Conservation (phyloP, 2,329 filamentous ascomycete genomes). For the Zarea fungicola region DNA sequence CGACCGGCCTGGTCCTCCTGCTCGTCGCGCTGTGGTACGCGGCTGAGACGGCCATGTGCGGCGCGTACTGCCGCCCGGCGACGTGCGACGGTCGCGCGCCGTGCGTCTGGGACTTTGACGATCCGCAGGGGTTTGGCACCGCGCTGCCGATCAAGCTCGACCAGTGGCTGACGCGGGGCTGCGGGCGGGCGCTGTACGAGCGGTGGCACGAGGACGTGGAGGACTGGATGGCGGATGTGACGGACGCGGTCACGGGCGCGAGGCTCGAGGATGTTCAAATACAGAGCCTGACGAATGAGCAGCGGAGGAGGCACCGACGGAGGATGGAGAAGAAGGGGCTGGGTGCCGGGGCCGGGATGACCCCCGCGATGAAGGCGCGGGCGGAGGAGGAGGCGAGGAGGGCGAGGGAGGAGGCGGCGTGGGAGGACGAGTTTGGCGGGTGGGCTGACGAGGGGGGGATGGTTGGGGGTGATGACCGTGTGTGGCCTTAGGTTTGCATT, state of each 20-base stretch:
- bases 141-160: constrained; percentile 59
- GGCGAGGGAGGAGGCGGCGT: constrained; percentile 42
- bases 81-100: constrained; percentile 39
- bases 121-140: constrained; percentile 53
- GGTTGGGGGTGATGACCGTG: constrained; percentile 29
- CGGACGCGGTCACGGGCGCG: constrained; percentile 40
- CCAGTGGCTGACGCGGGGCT: constrained; percentile 53
- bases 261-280: constrained; percentile 41
- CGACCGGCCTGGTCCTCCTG: constrained; percentile 41
- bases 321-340: constrained; percentile 46
- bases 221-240: constrained; percentile 44
- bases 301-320: constrained; percentile 44
- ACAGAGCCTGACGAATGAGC: constrained; percentile 38
- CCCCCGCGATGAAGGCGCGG: constrained; percentile 23
- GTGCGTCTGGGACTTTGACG: constrained; percentile 52
- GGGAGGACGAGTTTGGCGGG: constrained; percentile 32
- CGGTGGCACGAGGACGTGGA: constrained; percentile 37
- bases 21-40: constrained; percentile 47
- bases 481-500: too few species aligned
- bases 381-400: constrained; percentile 34
- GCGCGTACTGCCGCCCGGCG: constrained; percentile 48
- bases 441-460: constrained; percentile 34
- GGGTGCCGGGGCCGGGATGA: too few species aligned
- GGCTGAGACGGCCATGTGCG: constrained; percentile 50
- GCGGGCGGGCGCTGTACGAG: constrained; percentile 36